These are phyloP conservation scores for Allomyces macrogynus DNA, from an alignment of 192 early-diverging fungal species.

Conservation along the genomic window DNA sequence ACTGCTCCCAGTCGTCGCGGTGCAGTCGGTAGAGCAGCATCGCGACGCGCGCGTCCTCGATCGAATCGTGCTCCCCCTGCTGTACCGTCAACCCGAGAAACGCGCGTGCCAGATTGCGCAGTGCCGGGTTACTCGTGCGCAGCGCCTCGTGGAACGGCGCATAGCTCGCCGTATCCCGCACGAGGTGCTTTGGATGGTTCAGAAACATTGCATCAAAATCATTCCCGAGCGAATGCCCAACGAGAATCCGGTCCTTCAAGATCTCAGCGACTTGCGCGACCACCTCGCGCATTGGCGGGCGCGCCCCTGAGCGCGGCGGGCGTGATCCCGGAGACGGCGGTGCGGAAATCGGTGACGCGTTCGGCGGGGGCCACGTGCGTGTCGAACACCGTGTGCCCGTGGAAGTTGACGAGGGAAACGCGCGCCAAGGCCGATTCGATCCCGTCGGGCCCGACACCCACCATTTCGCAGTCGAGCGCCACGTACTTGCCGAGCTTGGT, in stretches of 20 bases:
- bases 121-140: slow-evolving; percentile 41
- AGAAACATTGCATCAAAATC: slow-evolving; percentile 69
- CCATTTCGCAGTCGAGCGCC: slow-evolving; percentile 98
- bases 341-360: slow-evolving; percentile 79
- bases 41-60: slow-evolving; percentile 72
- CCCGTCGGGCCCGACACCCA: slow-evolving; percentile 77
- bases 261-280: slow-evolving; percentile 61
- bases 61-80: slow-evolving; percentile 44
- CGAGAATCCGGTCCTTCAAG: slow-evolving; percentile 61
- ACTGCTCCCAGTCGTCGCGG: slow-evolving; percentile 60
- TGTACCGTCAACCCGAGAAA: slow-evolving; percentile 69
- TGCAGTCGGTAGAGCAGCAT: slow-evolving; percentile 75
- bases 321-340: slow-evolving; percentile 79
- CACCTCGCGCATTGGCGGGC: slow-evolving; percentile 50
- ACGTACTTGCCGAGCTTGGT: slow-evolving; percentile 61
- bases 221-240: slow-evolving; percentile 80
- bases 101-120: slow-evolving; percentile 54
- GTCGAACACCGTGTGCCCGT: slow-evolving; percentile 71
- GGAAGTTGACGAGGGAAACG: slow-evolving; percentile 79
- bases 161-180: slow-evolving; percentile 71
- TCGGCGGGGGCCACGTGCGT: slow-evolving; percentile 64
- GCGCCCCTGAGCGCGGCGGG: slow-evolving; percentile 42
- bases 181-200: slow-evolving; percentile 50
- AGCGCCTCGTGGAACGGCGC: slow-evolving; percentile 44
- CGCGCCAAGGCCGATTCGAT: slow-evolving; percentile 66